Base-by-base conservation (phyloP, 2,329 filamentous ascomycete genomes). In the Fusarium sublunatum region DNA sequence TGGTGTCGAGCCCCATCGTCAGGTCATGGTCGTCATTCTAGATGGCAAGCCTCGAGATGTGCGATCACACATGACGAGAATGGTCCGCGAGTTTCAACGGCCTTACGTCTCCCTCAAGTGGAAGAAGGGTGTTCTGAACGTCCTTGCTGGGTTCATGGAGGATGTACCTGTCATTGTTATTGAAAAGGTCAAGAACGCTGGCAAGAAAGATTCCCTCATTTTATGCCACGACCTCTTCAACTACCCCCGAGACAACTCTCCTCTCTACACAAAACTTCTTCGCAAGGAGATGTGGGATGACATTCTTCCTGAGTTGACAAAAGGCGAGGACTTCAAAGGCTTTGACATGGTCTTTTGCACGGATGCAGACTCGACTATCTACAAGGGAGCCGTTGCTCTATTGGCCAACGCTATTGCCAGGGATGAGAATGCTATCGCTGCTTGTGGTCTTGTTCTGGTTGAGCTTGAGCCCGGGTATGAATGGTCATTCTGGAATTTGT, bases 341-440 rank as follows among this genome's bases (percentile, higher is more conserved):
- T 68, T 68, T 10, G 65, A 68, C 3, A 68, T 68, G 65, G 63
- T 67, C 0, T 68, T 68, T 5, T 68, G 65, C 26, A 68, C 65
- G 0, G 65, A 68, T 12, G 65, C 65, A 0, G 65, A 68, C 42
- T 68, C 65, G 0, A 68, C 65, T 25, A 68, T 68, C 6, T 54
- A 68, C 28, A 67, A 68, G n/a, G 65, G 65, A 0, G 65, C 65
- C 2, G 35, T 68, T 1, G 59, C 56, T 1, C 50, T 55, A 1
- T 19, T 68, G 4, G 63, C 65, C 0, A 58, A 68, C 11, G 63
- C 59, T 0, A 35, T 68, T n/a, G 65, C 63, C 0, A 32, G 65
- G 2, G 65, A 68, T 12, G 31, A 62, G 2, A 58, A 69, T 8
- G 65, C 65, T 0, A 67, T 68, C 7, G 65, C 65, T 7, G 65